Percentiles rank a stretch among this genome's conserved stretches.
Evolutionary conservation across 1,139 yeast species (phyloP).

Genomic region (Lipomyces yarrowii): DNA sequence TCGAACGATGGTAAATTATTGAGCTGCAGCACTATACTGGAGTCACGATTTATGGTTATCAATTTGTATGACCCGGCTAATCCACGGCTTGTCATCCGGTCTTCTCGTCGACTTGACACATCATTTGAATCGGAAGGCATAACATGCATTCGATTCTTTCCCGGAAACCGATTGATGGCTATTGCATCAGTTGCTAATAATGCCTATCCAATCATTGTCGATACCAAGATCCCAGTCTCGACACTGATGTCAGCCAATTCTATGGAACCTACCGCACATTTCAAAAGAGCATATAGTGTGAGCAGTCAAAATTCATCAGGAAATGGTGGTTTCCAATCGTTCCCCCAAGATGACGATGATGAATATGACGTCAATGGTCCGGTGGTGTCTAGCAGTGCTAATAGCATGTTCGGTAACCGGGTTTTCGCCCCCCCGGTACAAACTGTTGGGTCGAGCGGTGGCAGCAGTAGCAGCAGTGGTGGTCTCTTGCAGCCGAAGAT

Average conservation of each 20-base stretch:
- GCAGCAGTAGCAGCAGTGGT: constrained; percentile 16
- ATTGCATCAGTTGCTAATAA: constrained; percentile 63
- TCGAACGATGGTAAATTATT: constrained; percentile 70
- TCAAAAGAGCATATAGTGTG: constrained; percentile 16
- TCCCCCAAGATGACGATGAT: constrained; percentile 28
- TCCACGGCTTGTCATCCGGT: constrained; percentile 73
- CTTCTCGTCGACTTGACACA: constrained; percentile 60
- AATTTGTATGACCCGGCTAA: constrained; percentile 62
- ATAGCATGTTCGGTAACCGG: neutral
- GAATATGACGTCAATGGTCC: constrained; percentile 7
- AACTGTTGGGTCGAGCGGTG: constrained; percentile 34
- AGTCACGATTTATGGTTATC: constrained; percentile 75
- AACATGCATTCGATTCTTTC: constrained; percentile 77
- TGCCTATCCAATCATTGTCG: constrained; percentile 63
- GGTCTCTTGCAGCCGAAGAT: constrained; percentile 58
- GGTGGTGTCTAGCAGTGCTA: neutral
- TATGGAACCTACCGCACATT: neutral
- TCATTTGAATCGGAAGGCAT: constrained; percentile 78
- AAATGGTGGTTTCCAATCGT: constrained; percentile 20
- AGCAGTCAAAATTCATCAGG: constrained; percentile 23
- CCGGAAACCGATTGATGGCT: constrained; percentile 58
- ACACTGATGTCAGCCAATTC: constrained; percentile 10
- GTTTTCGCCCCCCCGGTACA: constrained; percentile 8
- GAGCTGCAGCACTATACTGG: constrained; percentile 82
- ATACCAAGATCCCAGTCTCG: constrained; percentile 50